Evolutionary conservation across 1,139 yeast species (phyloP).

Genomic region (Geotrichum macrosporum): DNA sequence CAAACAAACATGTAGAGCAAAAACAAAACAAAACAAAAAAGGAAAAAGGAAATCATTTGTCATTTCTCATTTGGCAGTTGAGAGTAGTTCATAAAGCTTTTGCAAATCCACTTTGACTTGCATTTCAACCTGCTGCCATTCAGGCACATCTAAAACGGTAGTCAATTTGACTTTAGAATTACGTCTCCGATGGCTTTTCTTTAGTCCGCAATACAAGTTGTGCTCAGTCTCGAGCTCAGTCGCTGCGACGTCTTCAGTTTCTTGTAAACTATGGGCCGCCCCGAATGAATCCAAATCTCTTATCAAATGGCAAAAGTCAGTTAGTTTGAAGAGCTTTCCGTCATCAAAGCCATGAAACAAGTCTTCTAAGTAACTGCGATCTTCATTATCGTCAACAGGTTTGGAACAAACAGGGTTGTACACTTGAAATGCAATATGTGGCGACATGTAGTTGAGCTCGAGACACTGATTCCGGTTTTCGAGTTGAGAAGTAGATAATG

Average conservation of each 20-base stretch:
- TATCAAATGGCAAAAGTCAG: conserved; percentile 6
- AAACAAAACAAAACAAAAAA: too few species aligned
- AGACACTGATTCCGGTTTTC: background rate
- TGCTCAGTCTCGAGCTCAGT: too few species aligned
- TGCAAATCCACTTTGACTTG: conserved; percentile 9
- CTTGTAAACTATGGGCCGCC: background rate
- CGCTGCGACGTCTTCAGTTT: too few species aligned
- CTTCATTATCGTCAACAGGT: conserved; percentile 3
- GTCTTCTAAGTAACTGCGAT: conserved; percentile 3
- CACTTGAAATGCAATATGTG: conserved; percentile 3
- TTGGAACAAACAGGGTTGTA: conserved; percentile 4
- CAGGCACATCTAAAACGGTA: conserved; percentile 7
- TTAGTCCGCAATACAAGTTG: background rate
- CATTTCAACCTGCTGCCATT: conserved; percentile 6
- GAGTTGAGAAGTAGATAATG: background rate
- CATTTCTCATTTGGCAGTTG: too few species aligned
- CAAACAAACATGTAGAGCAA: background rate
- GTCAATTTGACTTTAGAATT: conserved; percentile 2
- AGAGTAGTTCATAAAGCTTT: background rate
- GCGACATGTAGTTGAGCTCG: conserved; percentile 2
- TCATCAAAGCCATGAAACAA: conserved; percentile 5
- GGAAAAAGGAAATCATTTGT: background rate
- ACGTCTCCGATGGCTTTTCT: too few species aligned
- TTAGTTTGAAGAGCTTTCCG: background rate
- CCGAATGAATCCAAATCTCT: conserved; percentile 1